These are phyloP conservation scores for Poa annua DNA, from an alignment of 176 grass and related monocot genomes.

Conservation along the genomic window DNA sequence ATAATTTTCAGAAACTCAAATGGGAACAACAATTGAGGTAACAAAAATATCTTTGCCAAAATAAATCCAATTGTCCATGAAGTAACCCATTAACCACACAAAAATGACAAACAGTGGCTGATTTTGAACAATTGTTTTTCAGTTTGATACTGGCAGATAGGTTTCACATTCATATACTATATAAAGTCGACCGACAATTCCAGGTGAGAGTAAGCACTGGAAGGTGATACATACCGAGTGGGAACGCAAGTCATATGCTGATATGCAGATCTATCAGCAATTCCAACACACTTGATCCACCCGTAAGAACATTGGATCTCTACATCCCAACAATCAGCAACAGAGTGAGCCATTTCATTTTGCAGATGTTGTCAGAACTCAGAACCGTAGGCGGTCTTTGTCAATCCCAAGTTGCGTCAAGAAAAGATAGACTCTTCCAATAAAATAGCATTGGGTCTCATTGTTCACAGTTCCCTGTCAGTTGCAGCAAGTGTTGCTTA, in stretches of 20 bases:
- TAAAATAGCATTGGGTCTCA: slow-evolving; percentile 93
- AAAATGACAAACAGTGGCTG: not conserved
- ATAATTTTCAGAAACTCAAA: not conserved
- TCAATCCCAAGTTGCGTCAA: slow-evolving; percentile 85
- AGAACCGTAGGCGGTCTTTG: slow-evolving; percentile 82
- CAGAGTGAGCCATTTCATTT: slow-evolving; percentile 99
- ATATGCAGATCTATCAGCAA: slow-evolving; percentile 97
- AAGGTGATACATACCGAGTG: slow-evolving; percentile 66
- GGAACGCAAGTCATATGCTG: slow-evolving; percentile 77
- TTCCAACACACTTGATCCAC: slow-evolving; percentile 99
- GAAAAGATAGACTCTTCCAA: slow-evolving; percentile 90
- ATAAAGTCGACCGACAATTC: not conserved
- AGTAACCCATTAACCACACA: slow-evolving; percentile 10
- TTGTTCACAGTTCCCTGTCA: slow-evolving; percentile 84
- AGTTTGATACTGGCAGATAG: not conserved
- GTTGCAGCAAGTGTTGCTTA: slow-evolving; percentile 24
- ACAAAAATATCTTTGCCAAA: slow-evolving; percentile 10
- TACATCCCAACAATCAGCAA: slow-evolving; percentile 97
- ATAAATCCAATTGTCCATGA: not conserved
- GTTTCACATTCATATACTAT: not conserved
- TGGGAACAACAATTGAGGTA: slow-evolving; percentile 4
- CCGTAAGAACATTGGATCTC: slow-evolving; percentile 97
- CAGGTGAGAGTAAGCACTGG: not conserved
- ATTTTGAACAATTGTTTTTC: not conserved
- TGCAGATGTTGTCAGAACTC: slow-evolving; percentile 90